phyloP scores from a whole-genome alignment of 2,329 filamentous ascomycete species.

The Clonostachys chloroleuca region DNA sequence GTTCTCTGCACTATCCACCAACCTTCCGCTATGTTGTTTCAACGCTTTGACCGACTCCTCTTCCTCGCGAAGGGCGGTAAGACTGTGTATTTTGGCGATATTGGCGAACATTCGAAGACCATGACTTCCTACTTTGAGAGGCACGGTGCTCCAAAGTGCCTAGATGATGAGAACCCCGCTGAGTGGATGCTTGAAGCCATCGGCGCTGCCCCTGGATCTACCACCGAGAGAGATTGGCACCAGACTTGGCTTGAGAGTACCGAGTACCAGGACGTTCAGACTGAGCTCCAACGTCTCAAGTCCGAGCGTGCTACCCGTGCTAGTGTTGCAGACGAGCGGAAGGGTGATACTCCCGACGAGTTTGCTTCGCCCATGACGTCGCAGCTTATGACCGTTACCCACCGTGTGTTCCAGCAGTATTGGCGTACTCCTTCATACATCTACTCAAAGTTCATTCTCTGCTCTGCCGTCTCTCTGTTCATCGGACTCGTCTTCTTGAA shows the following conservation, averaged over 20 bases:
- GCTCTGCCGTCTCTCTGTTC: conserved; percentile 54
- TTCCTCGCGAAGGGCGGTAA: conserved; percentile 57
- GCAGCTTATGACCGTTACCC: conserved; percentile 22
- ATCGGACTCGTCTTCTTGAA: conserved; percentile 79
- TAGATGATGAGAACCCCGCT: conserved; percentile 57
- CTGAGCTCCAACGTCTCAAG: conserved; percentile 42
- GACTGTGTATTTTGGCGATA: conserved; percentile 62
- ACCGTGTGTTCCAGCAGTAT: conserved; percentile 27
- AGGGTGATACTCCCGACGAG: conserved; percentile 16
- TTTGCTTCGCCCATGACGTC: conserved; percentile 42
- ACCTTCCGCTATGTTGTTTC: conserved; percentile 40
- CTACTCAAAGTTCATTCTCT: conserved; percentile 45
- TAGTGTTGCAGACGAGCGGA: conserved; percentile 55
- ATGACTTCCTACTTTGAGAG: conserved; percentile 57
- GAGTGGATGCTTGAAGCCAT: conserved; percentile 63
- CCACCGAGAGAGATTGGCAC: conserved; percentile 67
- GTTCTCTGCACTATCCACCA: conserved; percentile 48
- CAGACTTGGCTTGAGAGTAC: conserved; percentile 46
- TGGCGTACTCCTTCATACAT: conserved; percentile 52
- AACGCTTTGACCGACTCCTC: conserved; percentile 50
- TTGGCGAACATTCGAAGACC: conserved; percentile 49
- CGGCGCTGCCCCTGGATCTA: conserved; percentile 23
- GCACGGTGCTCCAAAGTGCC: conserved; percentile 54
- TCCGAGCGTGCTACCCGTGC: conserved; percentile 33
- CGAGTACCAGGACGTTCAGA: conserved; percentile 21